phyloP scores from a whole-genome alignment of 352 stramenopile species.

The Thraustochytrium sp. region DNA sequence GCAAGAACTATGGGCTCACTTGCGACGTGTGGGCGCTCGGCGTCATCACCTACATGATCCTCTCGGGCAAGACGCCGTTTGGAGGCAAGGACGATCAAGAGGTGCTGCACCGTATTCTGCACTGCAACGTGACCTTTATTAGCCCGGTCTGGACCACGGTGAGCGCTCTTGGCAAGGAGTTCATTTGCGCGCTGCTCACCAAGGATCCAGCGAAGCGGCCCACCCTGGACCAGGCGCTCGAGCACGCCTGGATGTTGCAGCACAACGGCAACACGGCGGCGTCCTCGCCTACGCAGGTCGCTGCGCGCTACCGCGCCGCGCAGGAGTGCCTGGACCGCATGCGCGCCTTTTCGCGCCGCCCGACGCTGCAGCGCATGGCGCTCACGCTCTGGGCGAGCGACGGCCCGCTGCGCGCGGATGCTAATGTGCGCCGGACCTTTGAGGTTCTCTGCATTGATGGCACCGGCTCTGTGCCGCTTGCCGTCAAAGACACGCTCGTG shows the following conservation, averaged over 20 bases:
- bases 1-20: conserved; percentile 77
- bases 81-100: conserved; percentile 60
- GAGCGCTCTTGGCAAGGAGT: background rate
- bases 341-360: background rate
- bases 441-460: background rate
- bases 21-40: conserved; percentile 82
- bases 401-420: background rate
- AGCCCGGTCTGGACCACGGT: background rate
- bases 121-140: conserved; percentile 22
- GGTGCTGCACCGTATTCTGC: conserved; percentile 2
- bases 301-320: background rate
- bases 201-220: background rate
- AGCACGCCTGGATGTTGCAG: background rate
- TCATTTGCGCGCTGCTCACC: background rate
- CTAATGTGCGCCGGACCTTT: background rate
- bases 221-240: background rate
- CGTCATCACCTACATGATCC: conserved; percentile 81
- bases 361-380: background rate
- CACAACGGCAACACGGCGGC: background rate
- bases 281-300: background rate
- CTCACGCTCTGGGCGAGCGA: background rate
- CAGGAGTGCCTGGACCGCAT: background rate
- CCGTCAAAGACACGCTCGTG: background rate
- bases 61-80: conserved; percentile 81
- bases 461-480: background rate